A percentile compares a stretch with the other conserved stretches of the same genome.
phyloP scores from a whole-genome alignment of 1,284 basidiomycete genomes.

The Cerioporus squamosus region DNA sequence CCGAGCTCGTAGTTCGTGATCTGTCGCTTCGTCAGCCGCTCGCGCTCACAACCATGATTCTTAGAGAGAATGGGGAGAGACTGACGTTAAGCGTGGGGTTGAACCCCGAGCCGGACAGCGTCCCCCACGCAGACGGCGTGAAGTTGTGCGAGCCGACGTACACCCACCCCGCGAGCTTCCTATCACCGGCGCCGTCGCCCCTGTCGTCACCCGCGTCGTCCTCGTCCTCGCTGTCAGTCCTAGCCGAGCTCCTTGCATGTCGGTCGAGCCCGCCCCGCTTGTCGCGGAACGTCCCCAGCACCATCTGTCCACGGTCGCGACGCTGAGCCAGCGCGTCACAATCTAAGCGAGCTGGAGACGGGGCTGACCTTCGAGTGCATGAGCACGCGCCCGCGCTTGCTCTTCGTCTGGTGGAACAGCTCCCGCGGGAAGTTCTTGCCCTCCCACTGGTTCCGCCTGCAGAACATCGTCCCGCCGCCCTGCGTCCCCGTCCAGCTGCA shows the following conservation, averaged over 20 bases:
- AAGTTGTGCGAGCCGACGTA: slow-evolving; percentile 87
- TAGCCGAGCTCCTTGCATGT: not conserved
- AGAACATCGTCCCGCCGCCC: slow-evolving; percentile 79
- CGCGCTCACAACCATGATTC: not conserved
- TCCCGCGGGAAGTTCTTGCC: slow-evolving; percentile 68
- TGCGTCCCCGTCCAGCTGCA: slow-evolving; percentile 35
- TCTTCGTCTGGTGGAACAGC: slow-evolving; percentile 73
- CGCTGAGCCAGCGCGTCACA: no score
- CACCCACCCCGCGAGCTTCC: slow-evolving; percentile 63
- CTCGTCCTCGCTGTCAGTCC: slow-evolving; percentile 35
- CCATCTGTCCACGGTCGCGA: slow-evolving; percentile 48
- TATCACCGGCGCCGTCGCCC: slow-evolving; percentile 36
- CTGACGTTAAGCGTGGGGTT: slow-evolving; percentile 73
- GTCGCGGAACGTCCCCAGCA: slow-evolving; percentile 51
- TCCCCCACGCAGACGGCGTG: slow-evolving; percentile 83
- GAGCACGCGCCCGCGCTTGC: slow-evolving; percentile 68
- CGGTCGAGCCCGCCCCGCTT: slow-evolving; percentile 12
- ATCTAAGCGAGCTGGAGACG: not conserved
- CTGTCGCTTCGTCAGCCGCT: slow-evolving; percentile 38
- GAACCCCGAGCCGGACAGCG: slow-evolving; percentile 69
- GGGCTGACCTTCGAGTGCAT: slow-evolving; percentile 79
- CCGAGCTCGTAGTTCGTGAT: slow-evolving; percentile 79
- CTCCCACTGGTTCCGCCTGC: slow-evolving; percentile 67
- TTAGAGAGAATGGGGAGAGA: slow-evolving; percentile 19
- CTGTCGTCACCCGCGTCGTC: slow-evolving; percentile 41